Conservation (phyloP, 352 stramenopile species). For the Phytophthora vignae region DNA sequence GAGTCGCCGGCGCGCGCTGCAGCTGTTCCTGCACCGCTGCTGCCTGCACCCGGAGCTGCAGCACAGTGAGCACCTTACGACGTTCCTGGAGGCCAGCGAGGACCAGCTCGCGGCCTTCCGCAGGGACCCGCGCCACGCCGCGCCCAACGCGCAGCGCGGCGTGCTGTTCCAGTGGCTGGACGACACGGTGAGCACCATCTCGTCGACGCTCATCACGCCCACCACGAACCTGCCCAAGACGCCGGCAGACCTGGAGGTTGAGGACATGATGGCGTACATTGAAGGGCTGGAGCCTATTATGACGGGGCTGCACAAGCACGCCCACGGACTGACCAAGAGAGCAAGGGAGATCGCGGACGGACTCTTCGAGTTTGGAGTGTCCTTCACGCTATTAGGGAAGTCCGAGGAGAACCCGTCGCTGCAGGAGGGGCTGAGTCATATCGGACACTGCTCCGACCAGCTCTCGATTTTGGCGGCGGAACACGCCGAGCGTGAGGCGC, state of each 20-base stretch:
- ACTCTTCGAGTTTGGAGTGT: constrained; percentile 97
- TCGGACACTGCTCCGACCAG: constrained; percentile 94
- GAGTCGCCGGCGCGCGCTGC: constrained; percentile 76
- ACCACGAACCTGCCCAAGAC: constrained; percentile 82
- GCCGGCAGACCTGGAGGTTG: constrained; percentile 93
- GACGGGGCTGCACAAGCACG: constrained; percentile 95
- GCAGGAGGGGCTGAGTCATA: constrained; percentile 91
- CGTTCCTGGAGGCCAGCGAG: constrained; percentile 84
- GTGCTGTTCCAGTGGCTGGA: constrained; percentile 90
- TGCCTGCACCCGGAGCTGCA: constrained; percentile 85
- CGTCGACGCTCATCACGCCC: constrained; percentile 66
- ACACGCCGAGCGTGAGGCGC: constrained; percentile 93
- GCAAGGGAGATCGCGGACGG: constrained; percentile 96
- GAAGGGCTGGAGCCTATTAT: constrained; percentile 96
- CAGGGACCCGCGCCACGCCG: constrained; percentile 69
- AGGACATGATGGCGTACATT: constrained; percentile 97
- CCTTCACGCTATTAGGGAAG: constrained; percentile 96
- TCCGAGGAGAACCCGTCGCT: constrained; percentile 93
- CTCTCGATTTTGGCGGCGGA: constrained; percentile 92
- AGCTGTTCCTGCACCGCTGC: constrained; percentile 85
- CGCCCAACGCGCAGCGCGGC: constrained; percentile 49
- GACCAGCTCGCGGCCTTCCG: constrained; percentile 74
- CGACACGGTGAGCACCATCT: constrained; percentile 88
- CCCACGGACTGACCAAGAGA: constrained; percentile 93
- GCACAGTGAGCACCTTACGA: constrained; percentile 85